These are phyloP conservation scores for Usnea hakonensis DNA, from an alignment of 495 filamentous ascomycete genomes.

Conservation along the genomic window DNA sequence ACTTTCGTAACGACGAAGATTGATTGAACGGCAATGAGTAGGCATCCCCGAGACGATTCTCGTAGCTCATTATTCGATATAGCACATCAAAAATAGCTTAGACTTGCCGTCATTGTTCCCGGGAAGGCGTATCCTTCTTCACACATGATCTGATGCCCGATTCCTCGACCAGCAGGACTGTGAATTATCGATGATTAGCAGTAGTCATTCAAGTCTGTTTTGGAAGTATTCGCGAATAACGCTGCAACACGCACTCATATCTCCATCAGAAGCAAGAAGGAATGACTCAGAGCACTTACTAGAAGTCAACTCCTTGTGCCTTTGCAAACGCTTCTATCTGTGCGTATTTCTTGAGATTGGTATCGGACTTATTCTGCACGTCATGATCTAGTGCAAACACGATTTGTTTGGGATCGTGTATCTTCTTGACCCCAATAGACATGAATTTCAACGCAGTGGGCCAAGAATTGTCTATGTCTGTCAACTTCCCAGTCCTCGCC, in stretches of 20 bases:
- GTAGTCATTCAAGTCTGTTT: neutral
- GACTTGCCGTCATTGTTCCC: constrained; percentile 57
- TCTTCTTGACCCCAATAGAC: constrained; percentile 68
- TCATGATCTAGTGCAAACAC: constrained; percentile 92
- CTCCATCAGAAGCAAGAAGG: neutral
- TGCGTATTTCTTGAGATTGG: constrained; percentile 75
- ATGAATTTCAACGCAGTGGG: constrained; percentile 80
- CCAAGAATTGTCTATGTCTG: constrained; percentile 62
- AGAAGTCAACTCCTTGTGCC: constrained; percentile 75
- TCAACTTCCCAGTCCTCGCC: neutral
- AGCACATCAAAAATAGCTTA: too few relatives aligned
- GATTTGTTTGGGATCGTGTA: constrained; percentile 64
- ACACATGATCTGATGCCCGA: constrained; percentile 86
- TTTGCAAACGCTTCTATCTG: constrained; percentile 83
- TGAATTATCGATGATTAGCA: neutral
- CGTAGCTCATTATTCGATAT: too few relatives aligned
- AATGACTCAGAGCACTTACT: constrained; percentile 25
- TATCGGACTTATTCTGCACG: constrained; percentile 76
- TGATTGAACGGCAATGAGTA: too few relatives aligned
- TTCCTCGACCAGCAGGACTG: constrained; percentile 65
- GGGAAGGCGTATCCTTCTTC: constrained; percentile 80
- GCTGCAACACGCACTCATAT: neutral
- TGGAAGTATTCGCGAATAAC: neutral
- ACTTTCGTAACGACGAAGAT: too few relatives aligned
- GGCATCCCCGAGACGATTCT: too few relatives aligned